Evolutionary conservation across 208 protist species (phyloP), one percentile per base, ranked within the genome.

Genomic region (Acanthamoeba divionensis): DNA sequence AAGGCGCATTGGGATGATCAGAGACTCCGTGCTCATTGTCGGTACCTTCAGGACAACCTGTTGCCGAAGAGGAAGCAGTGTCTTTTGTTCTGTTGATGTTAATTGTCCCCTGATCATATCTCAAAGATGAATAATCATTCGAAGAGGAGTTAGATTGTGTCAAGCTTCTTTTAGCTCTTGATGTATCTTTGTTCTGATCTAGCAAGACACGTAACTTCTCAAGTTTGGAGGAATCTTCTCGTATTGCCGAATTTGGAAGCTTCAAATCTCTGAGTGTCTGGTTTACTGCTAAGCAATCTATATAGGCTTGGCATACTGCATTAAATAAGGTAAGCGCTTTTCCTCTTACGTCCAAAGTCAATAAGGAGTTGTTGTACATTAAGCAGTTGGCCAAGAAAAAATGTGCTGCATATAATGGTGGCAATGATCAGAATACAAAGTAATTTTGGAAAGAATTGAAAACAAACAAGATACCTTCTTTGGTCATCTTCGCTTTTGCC

Each of bases 371-470:
- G 50, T 57, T 85, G 21, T 85, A 48, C 67, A 77, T 85, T 21
- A 85, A 31, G 6, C 75, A 85, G 33, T 85, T 55, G 9, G 75
- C 75, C 52, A 85, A 66, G 24, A 85, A 85, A 26, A 50, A 33
- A 4, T 50, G 75, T 38, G 50, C 75, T 85, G 45, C 29, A 62
- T 12, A 31, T 63, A 41, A 41, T 41, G 36, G 31, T 9, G 7
- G 29, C 1, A 45, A 73, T 29, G 24, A 62, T 29, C 63, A 71
- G 21, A 36, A 75, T 38, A 24, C 54, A 18, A 77, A 38, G 13
- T 9, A 1, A 33, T 18, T 29, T 73, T 31, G 41, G 6, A 80
- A 50, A 80, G 24, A 24, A 75, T 4, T 33, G 31, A 44, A 31
- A 2, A 41, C n/a, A 29, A n/a, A 63, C 55, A 63, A 63, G 55